phyloP scores from a whole-genome alignment of 2,329 filamentous ascomycete genomes.

The Thelonectria discophora region DNA sequence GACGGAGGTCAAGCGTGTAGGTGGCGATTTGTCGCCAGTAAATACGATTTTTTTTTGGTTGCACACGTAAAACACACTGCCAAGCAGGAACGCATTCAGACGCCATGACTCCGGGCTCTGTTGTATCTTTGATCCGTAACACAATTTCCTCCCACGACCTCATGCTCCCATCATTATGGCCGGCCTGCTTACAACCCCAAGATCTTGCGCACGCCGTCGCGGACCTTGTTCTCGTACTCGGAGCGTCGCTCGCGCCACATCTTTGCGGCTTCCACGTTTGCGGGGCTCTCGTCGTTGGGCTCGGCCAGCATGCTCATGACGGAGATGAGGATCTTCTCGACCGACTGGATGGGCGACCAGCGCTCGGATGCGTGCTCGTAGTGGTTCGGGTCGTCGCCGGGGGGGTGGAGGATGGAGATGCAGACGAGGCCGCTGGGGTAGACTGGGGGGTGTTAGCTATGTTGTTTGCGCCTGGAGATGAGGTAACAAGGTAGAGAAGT shows the following conservation, averaged over 20 bases:
- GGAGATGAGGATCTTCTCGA: slow-evolving; percentile 95
- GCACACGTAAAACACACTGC: neutral
- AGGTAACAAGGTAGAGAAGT: too few relatives aligned
- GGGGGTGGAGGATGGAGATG: slow-evolving; percentile 97
- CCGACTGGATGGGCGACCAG: slow-evolving; percentile 96
- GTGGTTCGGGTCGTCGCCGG: slow-evolving; percentile 96
- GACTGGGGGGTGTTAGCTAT: slow-evolving; percentile 61
- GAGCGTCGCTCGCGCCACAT: slow-evolving; percentile 88
- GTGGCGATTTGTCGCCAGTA: slow-evolving; percentile 34
- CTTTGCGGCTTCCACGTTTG: slow-evolving; percentile 94
- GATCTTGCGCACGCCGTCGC: slow-evolving; percentile 81
- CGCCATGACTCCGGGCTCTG: slow-evolving; percentile 36
- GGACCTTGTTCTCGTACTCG: slow-evolving; percentile 88
- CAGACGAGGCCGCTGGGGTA: slow-evolving; percentile 93
- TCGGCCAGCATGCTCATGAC: slow-evolving; percentile 99
- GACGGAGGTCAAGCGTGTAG: slow-evolving; percentile 29
- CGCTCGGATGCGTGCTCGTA: slow-evolving; percentile 96
- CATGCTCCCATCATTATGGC: too few relatives aligned
- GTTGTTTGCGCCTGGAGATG: neutral
- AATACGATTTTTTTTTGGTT: slow-evolving; percentile 14
- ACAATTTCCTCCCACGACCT: slow-evolving; percentile 11
- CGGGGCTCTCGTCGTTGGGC: slow-evolving; percentile 94
- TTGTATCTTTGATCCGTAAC: neutral
- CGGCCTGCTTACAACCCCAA: slow-evolving; percentile 69
- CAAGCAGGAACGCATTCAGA: slow-evolving; percentile 20